Conservation (phyloP, 371 early-diverging fungal species). For the Aphelidium insulamus region DNA sequence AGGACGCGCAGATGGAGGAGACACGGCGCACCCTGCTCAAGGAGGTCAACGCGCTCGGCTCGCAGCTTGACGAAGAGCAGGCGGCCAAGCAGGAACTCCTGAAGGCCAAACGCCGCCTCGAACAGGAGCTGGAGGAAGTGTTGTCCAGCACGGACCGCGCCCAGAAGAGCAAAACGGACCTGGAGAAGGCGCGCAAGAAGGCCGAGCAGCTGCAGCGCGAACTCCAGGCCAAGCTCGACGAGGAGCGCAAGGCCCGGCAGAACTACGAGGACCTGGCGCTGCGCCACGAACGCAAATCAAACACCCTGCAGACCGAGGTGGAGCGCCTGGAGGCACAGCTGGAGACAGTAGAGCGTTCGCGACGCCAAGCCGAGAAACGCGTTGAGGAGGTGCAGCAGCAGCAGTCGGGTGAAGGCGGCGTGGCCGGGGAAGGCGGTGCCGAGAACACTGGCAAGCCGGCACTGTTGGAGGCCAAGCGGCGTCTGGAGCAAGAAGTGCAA, state of each 20-base stretch:
- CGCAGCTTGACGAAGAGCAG: conserved; percentile 37
- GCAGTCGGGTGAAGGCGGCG: conserved; percentile 20
- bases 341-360: conserved; percentile 28
- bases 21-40: conserved; percentile 38
- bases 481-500: conserved; percentile 37
- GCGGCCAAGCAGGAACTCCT: conserved; percentile 23
- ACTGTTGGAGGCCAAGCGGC: conserved; percentile 23
- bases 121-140: conserved; percentile 32
- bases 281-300: conserved; percentile 54
- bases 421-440: conserved; percentile 22
- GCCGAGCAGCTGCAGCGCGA: conserved; percentile 26
- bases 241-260: conserved; percentile 30
- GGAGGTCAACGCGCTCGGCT: conserved; percentile 51
- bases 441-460: conserved; percentile 28
- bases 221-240: conserved; percentile 34
- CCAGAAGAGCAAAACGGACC: conserved; percentile 35
- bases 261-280: conserved; percentile 49
- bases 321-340: conserved; percentile 35
- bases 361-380: conserved; percentile 36
- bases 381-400: conserved; percentile 36
- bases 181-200: conserved; percentile 30
- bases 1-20: conserved; percentile 46
- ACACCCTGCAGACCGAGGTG: conserved; percentile 32
- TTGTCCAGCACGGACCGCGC: conserved; percentile 23
- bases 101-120: conserved; percentile 32